Percentiles rank a stretch among this genome's conserved stretches.
Conservation (phyloP, 192 early-diverging fungal species). For the Glomus cerebriforme region DNA sequence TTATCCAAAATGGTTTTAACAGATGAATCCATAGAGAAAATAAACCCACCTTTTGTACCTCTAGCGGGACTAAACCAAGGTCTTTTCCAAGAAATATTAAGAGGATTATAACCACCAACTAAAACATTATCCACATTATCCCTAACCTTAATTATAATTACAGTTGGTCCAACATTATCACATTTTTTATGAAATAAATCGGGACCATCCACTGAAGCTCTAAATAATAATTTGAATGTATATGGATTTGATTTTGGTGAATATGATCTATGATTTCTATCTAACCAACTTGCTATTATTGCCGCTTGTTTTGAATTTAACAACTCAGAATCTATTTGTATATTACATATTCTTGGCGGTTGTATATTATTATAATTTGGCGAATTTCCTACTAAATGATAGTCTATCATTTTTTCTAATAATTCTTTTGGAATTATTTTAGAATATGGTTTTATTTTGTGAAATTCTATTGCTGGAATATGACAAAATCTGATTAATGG, state of each 20-base stretch:
- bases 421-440: slow-evolving; percentile 3
- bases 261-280: neutral
- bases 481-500: slow-evolving; percentile 13
- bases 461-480: slow-evolving; percentile 1
- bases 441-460: neutral
- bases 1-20: neutral
- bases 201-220: neutral
- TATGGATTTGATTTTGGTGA: neutral
- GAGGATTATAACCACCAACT: slow-evolving; percentile 25
- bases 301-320: slow-evolving; percentile 11
- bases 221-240: slow-evolving; percentile 15
- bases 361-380: neutral
- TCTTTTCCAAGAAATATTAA: slow-evolving; percentile 3
- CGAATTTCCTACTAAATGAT: neutral
- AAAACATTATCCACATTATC: neutral
- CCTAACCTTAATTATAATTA: slow-evolving; percentile 3
- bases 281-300: neutral
- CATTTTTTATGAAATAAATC: slow-evolving; percentile 10
- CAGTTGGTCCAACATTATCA: slow-evolving; percentile 2
- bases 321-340: slow-evolving; percentile 2
- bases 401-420: neutral
- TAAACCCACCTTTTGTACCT: neutral
- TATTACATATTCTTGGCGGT: neutral
- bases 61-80: neutral
- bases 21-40: slow-evolving; percentile 2